Conservation (phyloP, 345 rosid species). For the Salix suchowensis region DNA sequence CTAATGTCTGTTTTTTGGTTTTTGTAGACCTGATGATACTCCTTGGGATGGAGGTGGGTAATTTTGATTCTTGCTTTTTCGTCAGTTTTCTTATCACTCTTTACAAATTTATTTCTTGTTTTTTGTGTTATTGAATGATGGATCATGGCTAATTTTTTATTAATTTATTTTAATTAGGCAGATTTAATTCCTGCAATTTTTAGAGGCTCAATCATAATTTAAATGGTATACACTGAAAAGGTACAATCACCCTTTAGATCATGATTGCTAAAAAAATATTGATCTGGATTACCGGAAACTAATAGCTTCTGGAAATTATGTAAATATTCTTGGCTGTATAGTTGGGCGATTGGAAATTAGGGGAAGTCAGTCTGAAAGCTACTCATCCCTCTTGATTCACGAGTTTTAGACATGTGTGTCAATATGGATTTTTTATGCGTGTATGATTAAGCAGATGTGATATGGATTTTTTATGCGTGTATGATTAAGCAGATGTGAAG, state of each 20-base stretch:
- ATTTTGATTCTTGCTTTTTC: background rate
- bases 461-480: background rate
- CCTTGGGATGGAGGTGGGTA: conserved; percentile 86
- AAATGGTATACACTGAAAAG: background rate
- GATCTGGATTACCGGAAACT: background rate
- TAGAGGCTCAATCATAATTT: background rate
- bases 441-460: too few species aligned
- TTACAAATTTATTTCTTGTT: too few species aligned
- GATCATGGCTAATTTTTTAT: background rate
- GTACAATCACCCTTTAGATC: background rate
- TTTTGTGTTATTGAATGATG: background rate
- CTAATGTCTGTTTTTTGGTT: conserved; percentile 4
- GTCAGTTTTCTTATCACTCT: background rate
- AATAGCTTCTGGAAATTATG: background rate
- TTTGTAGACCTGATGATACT: conserved; percentile 66
- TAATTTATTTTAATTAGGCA: background rate
- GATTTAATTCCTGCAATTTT: background rate
- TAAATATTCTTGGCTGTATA: background rate
- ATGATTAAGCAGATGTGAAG: background rate
- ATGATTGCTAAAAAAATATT: background rate
- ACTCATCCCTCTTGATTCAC: background rate
- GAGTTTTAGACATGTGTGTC: background rate
- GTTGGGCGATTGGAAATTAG: background rate
- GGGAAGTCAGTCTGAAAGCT: background rate
- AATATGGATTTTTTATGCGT: background rate